Evolutionary conservation across 1,139 yeast genomes (phyloP), one percentile per base, ranked within the genome.

Genomic region (Fermentozyma sake): DNA sequence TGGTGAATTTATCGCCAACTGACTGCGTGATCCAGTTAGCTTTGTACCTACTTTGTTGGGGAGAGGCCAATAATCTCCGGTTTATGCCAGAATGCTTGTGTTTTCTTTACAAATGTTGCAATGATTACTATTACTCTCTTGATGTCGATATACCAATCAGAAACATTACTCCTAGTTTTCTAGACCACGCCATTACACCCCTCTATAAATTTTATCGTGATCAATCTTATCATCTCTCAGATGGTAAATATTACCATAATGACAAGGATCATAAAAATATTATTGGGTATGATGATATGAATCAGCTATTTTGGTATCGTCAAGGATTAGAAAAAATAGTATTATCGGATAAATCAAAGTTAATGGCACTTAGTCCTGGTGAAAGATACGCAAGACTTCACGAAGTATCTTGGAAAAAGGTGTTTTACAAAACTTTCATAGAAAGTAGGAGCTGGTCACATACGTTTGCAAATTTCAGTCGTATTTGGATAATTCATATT

Each of bases 1-100:
- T 84, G 87, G 66, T 67, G 31, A 52, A 55, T 4, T 51, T 78
- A 30, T 45, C 75, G 0, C 64, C 81, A 2, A 45, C 58, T 5
- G 79, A 80, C 34, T 68, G 78, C 50, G 65, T 76, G 1, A 65
- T 76, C 22, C 95, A 86, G 41, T 46, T 85, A 7, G 79, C 82
- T 0, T 52, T 86, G 7, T 86, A 79, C 42, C 61, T 86, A 12
- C 56, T 84, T 34, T 74, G 84, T 41, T 86, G 96, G 96, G 94
- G 95, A 1, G 96, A 86, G 50, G 87, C 95, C 0, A 84, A 82
- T 44, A 89, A 83, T 43, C 52, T 83, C 2, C 60, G 95, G 31
- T 84, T 81, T 44, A 75, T 85, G 70, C 95, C 96, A 0, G 96
- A 86, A 46, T 83, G 93, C 45, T 50, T 86, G 12, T 83, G 91